Evolutionary conservation across 1,139 yeast genomes (phyloP).

Genomic region (Yamadazyma atlantica): DNA sequence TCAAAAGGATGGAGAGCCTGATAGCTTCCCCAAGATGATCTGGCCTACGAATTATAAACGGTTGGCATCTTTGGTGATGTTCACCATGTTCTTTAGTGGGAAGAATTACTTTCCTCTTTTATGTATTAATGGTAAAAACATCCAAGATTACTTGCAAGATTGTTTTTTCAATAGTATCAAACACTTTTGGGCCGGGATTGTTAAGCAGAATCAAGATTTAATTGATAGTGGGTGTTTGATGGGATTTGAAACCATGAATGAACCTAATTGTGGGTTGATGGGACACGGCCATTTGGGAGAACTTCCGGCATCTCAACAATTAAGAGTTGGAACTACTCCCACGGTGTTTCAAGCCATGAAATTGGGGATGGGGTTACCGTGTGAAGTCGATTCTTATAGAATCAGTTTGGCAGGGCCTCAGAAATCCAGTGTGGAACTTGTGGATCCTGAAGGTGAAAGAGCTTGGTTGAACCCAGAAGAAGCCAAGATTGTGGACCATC

Average conservation of each 20-base stretch:
- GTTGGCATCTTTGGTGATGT: conserved; percentile 78
- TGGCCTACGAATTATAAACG: conserved; percentile 90
- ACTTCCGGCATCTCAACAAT: conserved; percentile 54
- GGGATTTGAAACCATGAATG: conserved; percentile 87
- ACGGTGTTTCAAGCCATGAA: conserved; percentile 58
- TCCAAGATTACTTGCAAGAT: conserved; percentile 73
- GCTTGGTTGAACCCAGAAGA: conserved; percentile 65
- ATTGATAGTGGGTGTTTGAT: conserved; percentile 53
- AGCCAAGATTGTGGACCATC: conserved; percentile 45
- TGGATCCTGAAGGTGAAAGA: conserved; percentile 65
- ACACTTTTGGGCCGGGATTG: conserved; percentile 53
- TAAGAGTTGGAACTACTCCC: conserved; percentile 68
- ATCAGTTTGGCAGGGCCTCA: conserved; percentile 75
- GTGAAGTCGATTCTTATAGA: conserved; percentile 63
- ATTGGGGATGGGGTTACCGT: conserved; percentile 71
- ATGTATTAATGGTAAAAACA: conserved; percentile 64
- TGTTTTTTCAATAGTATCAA: conserved; percentile 59
- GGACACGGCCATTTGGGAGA: conserved; percentile 50
- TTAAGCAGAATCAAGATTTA: conserved; percentile 50
- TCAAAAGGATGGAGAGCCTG: conserved; percentile 27
- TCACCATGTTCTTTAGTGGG: conserved; percentile 84
- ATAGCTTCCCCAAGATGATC: conserved; percentile 73
- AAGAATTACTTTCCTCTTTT: conserved; percentile 68
- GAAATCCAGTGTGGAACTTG: conserved; percentile 50
- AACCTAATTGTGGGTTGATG: conserved; percentile 71